Conservation (phyloP, 176 grass and related monocot species). For the Oryza nivara region DNA sequence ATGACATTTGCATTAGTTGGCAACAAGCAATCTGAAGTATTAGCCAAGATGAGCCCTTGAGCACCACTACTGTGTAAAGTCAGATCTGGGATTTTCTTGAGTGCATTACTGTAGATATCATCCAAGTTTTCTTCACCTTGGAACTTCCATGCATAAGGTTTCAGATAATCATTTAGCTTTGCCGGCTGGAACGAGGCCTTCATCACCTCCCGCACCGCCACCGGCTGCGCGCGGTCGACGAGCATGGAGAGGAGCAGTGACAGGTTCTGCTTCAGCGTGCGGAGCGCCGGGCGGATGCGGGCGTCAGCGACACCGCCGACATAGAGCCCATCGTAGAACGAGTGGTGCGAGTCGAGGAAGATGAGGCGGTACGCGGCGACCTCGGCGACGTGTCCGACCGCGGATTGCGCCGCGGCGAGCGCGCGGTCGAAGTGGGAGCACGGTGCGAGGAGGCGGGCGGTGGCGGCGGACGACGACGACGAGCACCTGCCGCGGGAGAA, state of each 20-base stretch:
- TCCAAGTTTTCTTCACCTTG: too few species aligned
- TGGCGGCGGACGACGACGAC: conserved; percentile 5
- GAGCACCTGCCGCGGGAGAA: conserved; percentile 50
- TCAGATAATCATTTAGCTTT: too few species aligned
- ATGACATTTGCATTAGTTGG: too few species aligned
- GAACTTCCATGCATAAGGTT: too few species aligned
- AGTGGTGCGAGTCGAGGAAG: conserved; percentile 65
- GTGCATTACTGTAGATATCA: too few species aligned
- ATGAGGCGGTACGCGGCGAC: conserved; percentile 70
- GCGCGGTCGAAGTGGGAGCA: conserved; percentile 46
- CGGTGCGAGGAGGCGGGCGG: not conserved
- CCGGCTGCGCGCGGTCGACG: conserved; percentile 59
- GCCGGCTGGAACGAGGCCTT: conserved; percentile 54
- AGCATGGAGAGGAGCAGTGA: conserved; percentile 51
- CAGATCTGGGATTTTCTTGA: too few species aligned
- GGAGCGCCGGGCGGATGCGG: conserved; percentile 57
- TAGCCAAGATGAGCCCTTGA: too few species aligned
- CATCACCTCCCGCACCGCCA: conserved; percentile 66
- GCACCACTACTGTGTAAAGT: too few species aligned
- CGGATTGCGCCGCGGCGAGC: conserved; percentile 42
- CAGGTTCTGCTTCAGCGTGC: conserved; percentile 63
- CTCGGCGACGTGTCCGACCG: conserved; percentile 58
- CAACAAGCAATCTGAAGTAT: too few species aligned
- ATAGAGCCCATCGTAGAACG: conserved; percentile 67
- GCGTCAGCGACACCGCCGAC: conserved; percentile 38